Conservation (phyloP, 1,284 basidiomycete species). For the Lignosus rhinocerotis region DNA sequence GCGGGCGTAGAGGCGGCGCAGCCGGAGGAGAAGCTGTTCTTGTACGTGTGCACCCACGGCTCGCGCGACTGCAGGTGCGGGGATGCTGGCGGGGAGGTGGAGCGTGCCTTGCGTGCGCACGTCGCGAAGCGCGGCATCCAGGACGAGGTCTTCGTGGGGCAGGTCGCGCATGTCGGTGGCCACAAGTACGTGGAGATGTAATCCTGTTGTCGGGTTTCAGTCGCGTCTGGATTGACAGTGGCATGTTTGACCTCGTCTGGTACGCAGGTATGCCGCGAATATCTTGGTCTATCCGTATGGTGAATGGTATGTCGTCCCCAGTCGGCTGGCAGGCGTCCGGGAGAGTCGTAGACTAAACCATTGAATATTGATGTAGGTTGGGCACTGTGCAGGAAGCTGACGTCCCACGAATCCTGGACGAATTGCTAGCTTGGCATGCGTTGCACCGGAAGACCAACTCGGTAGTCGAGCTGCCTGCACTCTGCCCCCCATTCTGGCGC, state of each 20-base stretch:
- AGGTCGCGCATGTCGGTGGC: conserved; percentile 81
- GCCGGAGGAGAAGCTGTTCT: conserved; percentile 35
- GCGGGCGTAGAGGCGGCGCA: not conserved
- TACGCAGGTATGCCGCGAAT: conserved; percentile 76
- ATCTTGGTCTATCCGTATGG: conserved; percentile 73
- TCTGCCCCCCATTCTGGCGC: conserved; percentile 59
- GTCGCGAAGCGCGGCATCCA: conserved; percentile 26
- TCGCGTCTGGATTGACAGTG: no score
- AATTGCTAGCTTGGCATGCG: conserved; percentile 41
- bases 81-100: conserved; percentile 58
- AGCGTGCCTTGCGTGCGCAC: conserved; percentile 33
- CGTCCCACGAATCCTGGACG: conserved; percentile 54
- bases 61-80: conserved; percentile 54
- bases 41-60: conserved; percentile 52
- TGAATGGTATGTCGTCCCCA: conserved; percentile 58
- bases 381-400: conserved; percentile 59
- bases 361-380: conserved; percentile 46
- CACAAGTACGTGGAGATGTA: conserved; percentile 64
- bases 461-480: conserved; percentile 31
- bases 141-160: conserved; percentile 45
- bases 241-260: conserved; percentile 4
- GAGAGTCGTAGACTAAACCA: not conserved
- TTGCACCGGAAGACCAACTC: not conserved
- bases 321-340: no score
- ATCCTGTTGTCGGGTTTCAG: not conserved